Evolutionary conservation across 306 rosid genomes (phyloP).

Genomic region (Hippophae rhamnoides): DNA sequence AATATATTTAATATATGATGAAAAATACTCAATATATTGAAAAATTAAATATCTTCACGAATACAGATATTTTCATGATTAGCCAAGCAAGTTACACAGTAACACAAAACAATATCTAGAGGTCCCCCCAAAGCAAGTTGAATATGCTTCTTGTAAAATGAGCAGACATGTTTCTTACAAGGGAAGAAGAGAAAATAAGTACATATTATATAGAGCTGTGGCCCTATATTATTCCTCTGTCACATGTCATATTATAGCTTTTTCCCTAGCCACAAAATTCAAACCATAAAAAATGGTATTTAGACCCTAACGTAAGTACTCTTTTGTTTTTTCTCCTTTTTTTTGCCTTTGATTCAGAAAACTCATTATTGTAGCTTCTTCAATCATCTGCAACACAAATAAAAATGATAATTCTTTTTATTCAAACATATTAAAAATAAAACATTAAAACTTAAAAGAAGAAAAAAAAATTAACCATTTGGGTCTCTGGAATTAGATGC

Average conservation of each 20-base stretch:
- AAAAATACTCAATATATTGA: no score
- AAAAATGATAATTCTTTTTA: background rate
- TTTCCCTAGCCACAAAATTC: slow-evolving; percentile 66
- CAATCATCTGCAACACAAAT: slow-evolving; percentile 56
- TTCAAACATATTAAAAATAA: background rate
- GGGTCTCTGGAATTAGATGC: slow-evolving; percentile 72
- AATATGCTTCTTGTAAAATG: no score
- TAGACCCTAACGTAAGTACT: slow-evolving; percentile 41
- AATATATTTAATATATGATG: no score
- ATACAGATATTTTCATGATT: no score
- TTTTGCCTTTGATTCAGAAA: slow-evolving; percentile 26
- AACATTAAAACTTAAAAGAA: slow-evolving; percentile 1
- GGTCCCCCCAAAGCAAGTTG: no score
- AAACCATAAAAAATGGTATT: slow-evolving; percentile 17
- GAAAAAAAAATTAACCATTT: slow-evolving; percentile 24
- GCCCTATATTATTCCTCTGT: slow-evolving; percentile 39
- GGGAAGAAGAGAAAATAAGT: slow-evolving; percentile 36
- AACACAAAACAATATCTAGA: no score
- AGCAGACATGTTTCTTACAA: slow-evolving; percentile 64
- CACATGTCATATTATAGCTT: slow-evolving; percentile 34
- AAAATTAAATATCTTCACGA: no score
- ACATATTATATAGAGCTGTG: slow-evolving; percentile 42
- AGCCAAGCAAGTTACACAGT: no score
- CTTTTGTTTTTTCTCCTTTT: slow-evolving; percentile 18
- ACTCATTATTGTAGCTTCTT: slow-evolving; percentile 28